Percentiles rank a stretch among this genome's conserved stretches.
Conservation (phyloP, 306 rosid species). For the Sicyos edulis region DNA sequence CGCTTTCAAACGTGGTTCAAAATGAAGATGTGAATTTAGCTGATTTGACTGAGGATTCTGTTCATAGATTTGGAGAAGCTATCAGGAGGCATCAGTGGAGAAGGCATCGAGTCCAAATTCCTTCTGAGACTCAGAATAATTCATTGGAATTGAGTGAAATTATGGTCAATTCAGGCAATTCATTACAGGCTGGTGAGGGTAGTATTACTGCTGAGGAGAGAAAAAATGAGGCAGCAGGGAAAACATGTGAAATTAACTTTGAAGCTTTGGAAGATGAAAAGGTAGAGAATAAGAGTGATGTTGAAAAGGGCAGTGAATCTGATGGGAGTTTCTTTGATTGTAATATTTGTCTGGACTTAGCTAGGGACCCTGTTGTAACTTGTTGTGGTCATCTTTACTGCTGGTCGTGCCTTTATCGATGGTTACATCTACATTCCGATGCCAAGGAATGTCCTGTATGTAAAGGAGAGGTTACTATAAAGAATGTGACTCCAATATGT, state of each 20-base stretch:
- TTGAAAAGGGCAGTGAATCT: constrained; percentile 52
- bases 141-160: constrained; percentile 53
- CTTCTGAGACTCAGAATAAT: constrained; percentile 41
- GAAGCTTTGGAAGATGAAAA: constrained; percentile 50
- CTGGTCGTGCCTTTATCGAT: constrained; percentile 84
- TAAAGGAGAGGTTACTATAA: constrained; percentile 79
- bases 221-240: constrained; percentile 35
- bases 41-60: constrained; percentile 47
- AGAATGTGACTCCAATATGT: constrained; percentile 76
- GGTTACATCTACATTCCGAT: constrained; percentile 79
- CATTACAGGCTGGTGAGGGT: constrained; percentile 78
- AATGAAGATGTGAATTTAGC: constrained; percentile 52
- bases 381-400: constrained; percentile 96
- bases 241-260: constrained; percentile 62
- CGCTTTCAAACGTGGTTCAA: constrained; percentile 25
- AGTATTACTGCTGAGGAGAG: constrained; percentile 75
- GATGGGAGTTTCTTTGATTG: constrained; percentile 93
- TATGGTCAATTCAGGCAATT: constrained; percentile 54
- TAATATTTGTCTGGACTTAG: constrained; percentile 82
- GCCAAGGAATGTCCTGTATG: constrained; percentile 94
- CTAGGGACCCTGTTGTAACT: constrained; percentile 90
- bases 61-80: constrained; percentile 45
- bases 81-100: constrained; percentile 60
- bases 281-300: constrained; percentile 49
- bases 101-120: constrained; percentile 35